Conservation (phyloP, 1,284 basidiomycete species). For the Porogramme epimiltina region DNA sequence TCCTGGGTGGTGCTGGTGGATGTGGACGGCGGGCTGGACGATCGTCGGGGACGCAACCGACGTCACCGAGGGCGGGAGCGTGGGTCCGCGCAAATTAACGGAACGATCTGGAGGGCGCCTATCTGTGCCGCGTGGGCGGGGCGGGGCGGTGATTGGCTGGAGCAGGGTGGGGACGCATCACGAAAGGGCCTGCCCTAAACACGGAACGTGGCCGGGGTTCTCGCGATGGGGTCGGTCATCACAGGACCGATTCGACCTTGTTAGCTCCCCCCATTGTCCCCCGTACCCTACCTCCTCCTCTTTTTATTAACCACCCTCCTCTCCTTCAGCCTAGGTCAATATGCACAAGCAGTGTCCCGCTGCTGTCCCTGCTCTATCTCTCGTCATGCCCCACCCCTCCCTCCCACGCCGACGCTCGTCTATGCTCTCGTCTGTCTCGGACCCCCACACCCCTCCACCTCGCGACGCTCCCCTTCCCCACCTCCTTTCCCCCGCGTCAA, state of each 20-base stretch:
- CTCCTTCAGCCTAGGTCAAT: slow-evolving; percentile 33
- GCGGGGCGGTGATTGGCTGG: slow-evolving; percentile 4
- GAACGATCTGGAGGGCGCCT: slow-evolving; percentile 16
- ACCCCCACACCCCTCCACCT: slow-evolving; percentile 41
- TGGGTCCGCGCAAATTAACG: slow-evolving; percentile 14
- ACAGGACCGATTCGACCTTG: slow-evolving; percentile 18
- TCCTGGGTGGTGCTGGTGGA: too few species aligned
- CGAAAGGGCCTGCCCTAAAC: slow-evolving; percentile 34
- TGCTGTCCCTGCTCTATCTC: slow-evolving; percentile 36
- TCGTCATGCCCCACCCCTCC: slow-evolving; percentile 38
- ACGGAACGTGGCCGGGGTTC: slow-evolving; percentile 28
- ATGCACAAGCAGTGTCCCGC: slow-evolving; percentile 37
- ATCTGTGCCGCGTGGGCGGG: slow-evolving; percentile 4
- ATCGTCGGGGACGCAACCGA: slow-evolving; percentile 17
- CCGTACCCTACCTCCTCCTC: slow-evolving; percentile 30
- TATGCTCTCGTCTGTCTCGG: slow-evolving; percentile 31
- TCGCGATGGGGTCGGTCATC: slow-evolving; percentile 23
- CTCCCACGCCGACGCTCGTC: slow-evolving; percentile 35
- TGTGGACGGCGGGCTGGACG: not conserved
- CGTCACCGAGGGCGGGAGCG: slow-evolving; percentile 12
- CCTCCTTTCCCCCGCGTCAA: slow-evolving; percentile 46
- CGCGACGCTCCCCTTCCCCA: slow-evolving; percentile 35
- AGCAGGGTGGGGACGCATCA: too few species aligned
- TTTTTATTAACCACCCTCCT: slow-evolving; percentile 28
- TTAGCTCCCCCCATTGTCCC: slow-evolving; percentile 32